These are phyloP conservation scores for Daedaleopsis nitida DNA, from an alignment of 768 basidiomycete genomes.

Conservation along the genomic window DNA sequence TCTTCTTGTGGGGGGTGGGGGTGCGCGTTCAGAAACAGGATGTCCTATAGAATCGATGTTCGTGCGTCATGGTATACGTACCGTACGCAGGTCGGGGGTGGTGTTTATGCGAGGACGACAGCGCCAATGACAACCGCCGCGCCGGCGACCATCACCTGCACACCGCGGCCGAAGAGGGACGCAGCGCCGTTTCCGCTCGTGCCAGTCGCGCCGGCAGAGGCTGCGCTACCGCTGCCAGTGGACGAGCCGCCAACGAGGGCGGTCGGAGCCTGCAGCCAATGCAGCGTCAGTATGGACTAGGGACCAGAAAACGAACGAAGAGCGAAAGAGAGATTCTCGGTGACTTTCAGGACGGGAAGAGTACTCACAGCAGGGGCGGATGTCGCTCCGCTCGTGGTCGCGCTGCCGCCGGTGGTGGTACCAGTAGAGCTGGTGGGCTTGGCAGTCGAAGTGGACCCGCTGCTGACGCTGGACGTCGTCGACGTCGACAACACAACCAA, in stretches of 20 bases:
- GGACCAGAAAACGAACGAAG: no score
- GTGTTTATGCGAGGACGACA: neutral
- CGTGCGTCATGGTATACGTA: neutral
- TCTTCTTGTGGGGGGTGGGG: neutral
- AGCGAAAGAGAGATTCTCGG: no score
- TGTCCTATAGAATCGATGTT: neutral
- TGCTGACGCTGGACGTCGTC: neutral
- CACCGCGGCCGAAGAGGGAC: neutral
- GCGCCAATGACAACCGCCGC: neutral
- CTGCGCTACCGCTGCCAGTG: neutral
- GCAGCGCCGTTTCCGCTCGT: neutral
- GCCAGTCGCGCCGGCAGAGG: neutral
- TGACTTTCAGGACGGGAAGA: no score
- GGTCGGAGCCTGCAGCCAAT: neutral
- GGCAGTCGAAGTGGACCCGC: neutral
- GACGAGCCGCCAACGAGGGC: neutral
- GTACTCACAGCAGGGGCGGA: no score
- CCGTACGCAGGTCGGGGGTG: no score
- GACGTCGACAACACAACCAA: neutral
- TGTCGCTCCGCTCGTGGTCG: no score
- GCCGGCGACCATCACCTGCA: neutral
- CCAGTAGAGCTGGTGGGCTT: neutral
- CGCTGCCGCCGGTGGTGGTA: no score
- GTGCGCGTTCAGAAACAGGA: neutral
- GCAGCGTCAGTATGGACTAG: no score